These are phyloP conservation scores for Sinapis alba DNA, from an alignment of 441 rosid genomes.

Conservation along the genomic window DNA sequence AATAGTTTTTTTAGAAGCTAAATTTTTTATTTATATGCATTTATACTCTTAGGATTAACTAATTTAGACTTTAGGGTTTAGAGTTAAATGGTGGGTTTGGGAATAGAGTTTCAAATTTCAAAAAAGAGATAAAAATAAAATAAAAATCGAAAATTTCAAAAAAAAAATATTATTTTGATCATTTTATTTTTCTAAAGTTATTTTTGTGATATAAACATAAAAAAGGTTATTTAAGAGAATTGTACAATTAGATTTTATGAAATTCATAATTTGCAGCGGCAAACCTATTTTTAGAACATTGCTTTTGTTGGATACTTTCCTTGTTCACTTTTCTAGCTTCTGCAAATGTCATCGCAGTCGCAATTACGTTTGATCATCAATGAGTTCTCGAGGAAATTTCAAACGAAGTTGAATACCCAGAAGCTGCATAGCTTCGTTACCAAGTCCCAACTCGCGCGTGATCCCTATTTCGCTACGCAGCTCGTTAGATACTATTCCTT, in stretches of 20 bases:
- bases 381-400: conserved; percentile 58
- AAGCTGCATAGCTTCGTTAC: conserved; percentile 67
- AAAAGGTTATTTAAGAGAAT: too few relatives aligned
- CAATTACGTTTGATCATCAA: conserved; percentile 29
- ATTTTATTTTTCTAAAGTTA: too few relatives aligned
- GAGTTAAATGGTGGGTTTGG: too few relatives aligned
- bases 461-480: conserved; percentile 75
- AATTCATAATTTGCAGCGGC: neutral
- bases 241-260: neutral
- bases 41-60: too few relatives aligned
- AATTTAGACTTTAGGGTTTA: too few relatives aligned
- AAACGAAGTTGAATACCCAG: conserved; percentile 53
- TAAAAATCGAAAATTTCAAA: too few relatives aligned
- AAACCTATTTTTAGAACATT: neutral
- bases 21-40: too few relatives aligned
- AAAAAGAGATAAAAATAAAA: too few relatives aligned
- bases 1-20: too few relatives aligned
- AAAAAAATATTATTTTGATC: too few relatives aligned
- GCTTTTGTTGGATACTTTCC: neutral
- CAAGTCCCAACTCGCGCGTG: conserved; percentile 50
- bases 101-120: too few relatives aligned
- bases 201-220: too few relatives aligned
- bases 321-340: neutral
- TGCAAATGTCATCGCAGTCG: conserved; percentile 32
- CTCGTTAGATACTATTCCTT: conserved; percentile 50